Percentiles rank a stretch among this genome's conserved stretches.
Conservation (phyloP, 768 basidiomycete genomes). For the Crucibulum laeve region DNA sequence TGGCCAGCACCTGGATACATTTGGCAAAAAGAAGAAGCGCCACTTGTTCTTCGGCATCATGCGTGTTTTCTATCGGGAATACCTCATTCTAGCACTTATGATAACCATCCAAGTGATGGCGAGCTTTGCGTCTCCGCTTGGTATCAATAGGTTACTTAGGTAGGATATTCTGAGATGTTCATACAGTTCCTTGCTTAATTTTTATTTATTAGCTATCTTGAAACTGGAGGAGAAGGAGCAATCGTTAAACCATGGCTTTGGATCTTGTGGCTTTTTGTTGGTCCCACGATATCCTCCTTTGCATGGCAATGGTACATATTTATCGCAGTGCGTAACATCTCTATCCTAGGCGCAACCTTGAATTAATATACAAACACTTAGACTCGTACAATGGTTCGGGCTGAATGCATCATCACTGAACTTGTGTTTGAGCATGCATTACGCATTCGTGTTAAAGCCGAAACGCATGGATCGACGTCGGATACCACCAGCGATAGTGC, state of each 20-base stretch:
- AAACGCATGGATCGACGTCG: constrained; percentile 11
- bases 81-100: constrained; percentile 23
- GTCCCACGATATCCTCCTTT: constrained; percentile 38
- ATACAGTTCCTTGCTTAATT: neutral
- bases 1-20: constrained; percentile 29
- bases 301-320: constrained; percentile 52
- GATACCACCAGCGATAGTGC: constrained; percentile 6
- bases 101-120: constrained; percentile 20
- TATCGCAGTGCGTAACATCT: constrained; percentile 27
- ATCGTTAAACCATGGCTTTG: constrained; percentile 65
- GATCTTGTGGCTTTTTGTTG: constrained; percentile 48
- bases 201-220: constrained; percentile 43
- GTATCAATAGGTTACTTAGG: constrained; percentile 33
- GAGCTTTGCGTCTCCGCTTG: constrained; percentile 30
- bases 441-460: constrained; percentile 57
- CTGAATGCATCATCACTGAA: constrained; percentile 39
- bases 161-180: constrained; percentile 11
- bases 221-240: constrained; percentile 43
- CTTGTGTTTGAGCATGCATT: constrained; percentile 45
- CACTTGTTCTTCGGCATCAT: constrained; percentile 43
- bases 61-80: constrained; percentile 29
- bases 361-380: constrained; percentile 9
- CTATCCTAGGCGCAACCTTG: constrained; percentile 11
- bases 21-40: constrained; percentile 27
- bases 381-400: constrained; percentile 33